phyloP scores from a whole-genome alignment of 2,329 filamentous ascomycete genomes.

The Fusarium setosum region DNA sequence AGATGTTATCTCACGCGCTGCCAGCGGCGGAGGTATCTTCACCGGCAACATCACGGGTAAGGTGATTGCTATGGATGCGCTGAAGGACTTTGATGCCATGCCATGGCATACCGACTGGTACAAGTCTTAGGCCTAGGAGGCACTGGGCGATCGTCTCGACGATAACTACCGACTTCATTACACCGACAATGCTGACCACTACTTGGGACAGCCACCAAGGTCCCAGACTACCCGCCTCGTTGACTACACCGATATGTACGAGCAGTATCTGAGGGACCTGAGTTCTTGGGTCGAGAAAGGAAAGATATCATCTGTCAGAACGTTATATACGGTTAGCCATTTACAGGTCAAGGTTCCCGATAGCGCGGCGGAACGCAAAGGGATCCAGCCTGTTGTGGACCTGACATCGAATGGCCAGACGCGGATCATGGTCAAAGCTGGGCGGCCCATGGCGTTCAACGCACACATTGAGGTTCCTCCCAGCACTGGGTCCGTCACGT shows the following conservation, averaged over 20 bases:
- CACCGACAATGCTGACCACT: conserved; percentile 34
- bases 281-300: conserved; percentile 32
- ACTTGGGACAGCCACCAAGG: conserved; percentile 1
- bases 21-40: not conserved
- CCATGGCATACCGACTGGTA: conserved; percentile 43
- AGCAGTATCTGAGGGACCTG: conserved; percentile 36
- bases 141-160: conserved; percentile 10
- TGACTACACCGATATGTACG: conserved; percentile 20
- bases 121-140: conserved; percentile 14
- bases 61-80: conserved; percentile 36
- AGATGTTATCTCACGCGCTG: not conserved
- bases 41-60: conserved; percentile 30
- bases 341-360: conserved; percentile 22
- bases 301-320: conserved; percentile 6
- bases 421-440: not conserved
- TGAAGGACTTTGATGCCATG: conserved; percentile 35
- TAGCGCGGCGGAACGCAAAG: conserved; percentile 12
- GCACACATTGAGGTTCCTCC: not conserved
- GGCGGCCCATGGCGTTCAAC: not conserved
- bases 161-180: conserved; percentile 35
- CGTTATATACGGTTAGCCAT: conserved; percentile 11
- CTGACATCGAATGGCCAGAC: not conserved
- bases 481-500: not conserved
- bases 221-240: conserved; percentile 5
- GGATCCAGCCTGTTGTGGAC: conserved; percentile 28